phyloP scores from a whole-genome alignment of 2,329 filamentous ascomycete species.

The Colletotrichum chlorophyti region DNA sequence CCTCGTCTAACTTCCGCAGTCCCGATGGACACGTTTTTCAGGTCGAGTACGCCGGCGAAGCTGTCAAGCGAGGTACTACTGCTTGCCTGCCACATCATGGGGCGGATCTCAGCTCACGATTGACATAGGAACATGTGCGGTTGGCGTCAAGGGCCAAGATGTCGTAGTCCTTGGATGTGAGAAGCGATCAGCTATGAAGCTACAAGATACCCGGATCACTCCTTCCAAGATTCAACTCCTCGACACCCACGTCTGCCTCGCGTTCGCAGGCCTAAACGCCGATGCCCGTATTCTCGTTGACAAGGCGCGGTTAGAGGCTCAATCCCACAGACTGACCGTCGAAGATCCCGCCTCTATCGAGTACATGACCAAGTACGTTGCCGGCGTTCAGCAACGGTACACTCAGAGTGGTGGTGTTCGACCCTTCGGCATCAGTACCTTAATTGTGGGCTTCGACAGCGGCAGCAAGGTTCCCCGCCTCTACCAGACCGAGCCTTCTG shows the following conservation, averaged over 20 bases:
- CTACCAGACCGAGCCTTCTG: conserved; percentile 99
- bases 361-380: conserved; percentile 99
- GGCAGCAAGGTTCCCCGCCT: conserved; percentile 87
- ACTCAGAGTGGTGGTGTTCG: conserved; percentile 98
- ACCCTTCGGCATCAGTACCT: conserved; percentile 91
- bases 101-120: conserved; percentile 33
- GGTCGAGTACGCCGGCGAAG: conserved; percentile 98
- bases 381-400: conserved; percentile 97
- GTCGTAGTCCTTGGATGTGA: conserved; percentile 97
- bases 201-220: conserved; percentile 98
- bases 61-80: conserved; percentile 88
- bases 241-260: conserved; percentile 94
- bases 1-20: conserved; percentile 65
- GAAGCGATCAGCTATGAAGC: conserved; percentile 98
- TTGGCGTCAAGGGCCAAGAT: conserved; percentile 93
- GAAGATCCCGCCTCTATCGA: conserved; percentile 98
- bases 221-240: conserved; percentile 98
- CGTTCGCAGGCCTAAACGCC: conserved; percentile 96
- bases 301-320: conserved; percentile 95
- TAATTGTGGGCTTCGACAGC: conserved; percentile 98
- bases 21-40: conserved; percentile 99
- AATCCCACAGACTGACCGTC: conserved; percentile 95
- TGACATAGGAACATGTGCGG: conserved; percentile 85
- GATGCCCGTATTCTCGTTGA: conserved; percentile 98
- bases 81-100: conserved; percentile 19